Evolutionary conservation across 768 basidiomycete species (phyloP).

Genomic region (Gautieria morchelliformis): DNA sequence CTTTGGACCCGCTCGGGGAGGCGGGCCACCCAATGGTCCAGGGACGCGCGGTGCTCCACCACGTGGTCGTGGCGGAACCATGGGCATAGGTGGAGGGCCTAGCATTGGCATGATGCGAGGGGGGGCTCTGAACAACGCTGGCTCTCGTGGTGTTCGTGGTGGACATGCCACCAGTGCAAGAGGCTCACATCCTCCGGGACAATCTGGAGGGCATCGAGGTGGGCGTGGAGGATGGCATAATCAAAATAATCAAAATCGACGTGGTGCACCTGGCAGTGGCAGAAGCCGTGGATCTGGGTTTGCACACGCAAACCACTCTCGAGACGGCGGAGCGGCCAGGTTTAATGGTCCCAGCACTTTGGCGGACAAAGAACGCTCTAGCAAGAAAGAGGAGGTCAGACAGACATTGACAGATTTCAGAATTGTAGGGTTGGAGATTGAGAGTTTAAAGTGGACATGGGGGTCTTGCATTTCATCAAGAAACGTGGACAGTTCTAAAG

Average conservation of each 20-base stretch:
- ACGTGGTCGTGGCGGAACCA: neutral
- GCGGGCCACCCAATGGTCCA: slow-evolving; percentile 16
- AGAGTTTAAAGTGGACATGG: slow-evolving; percentile 82
- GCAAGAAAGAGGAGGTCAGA: slow-evolving; percentile 82
- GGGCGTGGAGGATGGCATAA: slow-evolving; percentile 51
- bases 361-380: slow-evolving; percentile 16
- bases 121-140: slow-evolving; percentile 26
- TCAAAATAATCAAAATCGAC: slow-evolving; percentile 55
- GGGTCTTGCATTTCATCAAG: slow-evolving; percentile 30
- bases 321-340: neutral
- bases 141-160: slow-evolving; percentile 26
- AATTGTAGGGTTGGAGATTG: slow-evolving; percentile 83
- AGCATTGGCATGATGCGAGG: slow-evolving; percentile 23
- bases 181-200: slow-evolving; percentile 20
- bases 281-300: slow-evolving; percentile 3
- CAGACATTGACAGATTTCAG: slow-evolving; percentile 97
- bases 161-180: slow-evolving; percentile 31
- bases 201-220: slow-evolving; percentile 27
- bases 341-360: neutral
- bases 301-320: slow-evolving; percentile 1
- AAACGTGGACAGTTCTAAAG: neutral
- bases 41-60: slow-evolving; percentile 13
- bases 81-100: slow-evolving; percentile 6
- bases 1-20: slow-evolving; percentile 27
- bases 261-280: slow-evolving; percentile 44